Conservation (phyloP, 208 protist species). For the Trypanosoma theileri region DNA sequence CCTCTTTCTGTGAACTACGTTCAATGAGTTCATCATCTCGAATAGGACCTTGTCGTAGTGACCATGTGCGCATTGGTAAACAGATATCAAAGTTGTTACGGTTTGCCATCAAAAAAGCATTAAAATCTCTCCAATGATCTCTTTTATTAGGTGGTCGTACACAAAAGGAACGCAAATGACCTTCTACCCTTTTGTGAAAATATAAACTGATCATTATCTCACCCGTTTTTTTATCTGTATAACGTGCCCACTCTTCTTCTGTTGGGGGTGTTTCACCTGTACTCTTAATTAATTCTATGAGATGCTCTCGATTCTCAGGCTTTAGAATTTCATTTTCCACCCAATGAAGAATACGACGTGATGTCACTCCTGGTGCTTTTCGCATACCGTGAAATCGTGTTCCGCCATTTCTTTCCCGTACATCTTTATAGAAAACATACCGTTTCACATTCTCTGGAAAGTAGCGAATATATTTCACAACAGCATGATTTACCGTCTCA, state of each 20-base stretch:
- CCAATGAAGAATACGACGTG: constrained; percentile 21
- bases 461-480: constrained; percentile 71
- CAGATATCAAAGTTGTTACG: constrained; percentile 36
- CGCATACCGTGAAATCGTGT: constrained; percentile 22
- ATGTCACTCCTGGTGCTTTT: constrained; percentile 20
- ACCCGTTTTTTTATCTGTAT: constrained; percentile 55
- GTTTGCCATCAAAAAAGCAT: constrained; percentile 29
- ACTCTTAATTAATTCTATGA: constrained; percentile 47
- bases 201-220: constrained; percentile 63
- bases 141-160: too few species aligned
- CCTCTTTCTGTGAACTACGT: constrained; percentile 21
- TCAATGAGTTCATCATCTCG: constrained; percentile 33
- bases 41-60: constrained; percentile 33
- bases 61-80: constrained; percentile 27
- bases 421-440: constrained; percentile 64
- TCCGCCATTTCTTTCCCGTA: neutral
- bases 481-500: constrained; percentile 37
- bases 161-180: constrained; percentile 19
- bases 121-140: neutral
- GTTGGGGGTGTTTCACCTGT: constrained; percentile 37
- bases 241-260: constrained; percentile 47
- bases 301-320: constrained; percentile 38
- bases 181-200: constrained; percentile 16
- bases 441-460: constrained; percentile 53
- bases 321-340: constrained; percentile 42